Conservation (phyloP, 352 stramenopile genomes). For the Phytophthora brassicae region DNA sequence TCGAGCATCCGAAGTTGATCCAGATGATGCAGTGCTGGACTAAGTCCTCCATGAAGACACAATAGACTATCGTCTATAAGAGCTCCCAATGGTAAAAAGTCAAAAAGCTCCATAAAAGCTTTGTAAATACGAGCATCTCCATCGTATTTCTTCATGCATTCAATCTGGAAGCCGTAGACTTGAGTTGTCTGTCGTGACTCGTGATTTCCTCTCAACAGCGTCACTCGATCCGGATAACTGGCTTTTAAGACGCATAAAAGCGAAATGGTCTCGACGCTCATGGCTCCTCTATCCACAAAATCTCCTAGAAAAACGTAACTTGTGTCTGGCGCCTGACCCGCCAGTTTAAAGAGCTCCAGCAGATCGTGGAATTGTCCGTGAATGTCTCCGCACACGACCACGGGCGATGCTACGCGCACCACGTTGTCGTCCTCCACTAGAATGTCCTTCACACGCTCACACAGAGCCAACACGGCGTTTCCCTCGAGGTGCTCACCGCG, state of each 20-base stretch:
- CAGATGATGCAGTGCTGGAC: slow-evolving; percentile 75
- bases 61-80: slow-evolving; percentile 66
- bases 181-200: slow-evolving; percentile 87
- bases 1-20: slow-evolving; percentile 93
- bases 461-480: slow-evolving; percentile 61
- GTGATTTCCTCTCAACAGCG: slow-evolving; percentile 95
- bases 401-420: slow-evolving; percentile 68
- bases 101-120: slow-evolving; percentile 78
- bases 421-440: slow-evolving; percentile 84
- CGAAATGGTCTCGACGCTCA: slow-evolving; percentile 93
- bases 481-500: slow-evolving; percentile 55
- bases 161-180: slow-evolving; percentile 85
- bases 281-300: slow-evolving; percentile 96
- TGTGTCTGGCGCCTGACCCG: slow-evolving; percentile 83
- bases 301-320: slow-evolving; percentile 97
- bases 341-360: slow-evolving; percentile 91
- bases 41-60: slow-evolving; percentile 69
- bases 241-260: slow-evolving; percentile 90
- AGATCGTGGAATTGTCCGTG: slow-evolving; percentile 98
- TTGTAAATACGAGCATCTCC: slow-evolving; percentile 74
- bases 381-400: slow-evolving; percentile 93
- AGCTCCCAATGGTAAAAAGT: slow-evolving; percentile 83
- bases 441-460: slow-evolving; percentile 68
- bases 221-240: slow-evolving; percentile 91
- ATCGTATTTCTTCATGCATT: slow-evolving; percentile 87